A percentile compares a stretch with the other conserved stretches of the same genome.
Evolutionary conservation across 345 rosid species (phyloP).

Genomic region (Aquilaria yunnanensis): DNA sequence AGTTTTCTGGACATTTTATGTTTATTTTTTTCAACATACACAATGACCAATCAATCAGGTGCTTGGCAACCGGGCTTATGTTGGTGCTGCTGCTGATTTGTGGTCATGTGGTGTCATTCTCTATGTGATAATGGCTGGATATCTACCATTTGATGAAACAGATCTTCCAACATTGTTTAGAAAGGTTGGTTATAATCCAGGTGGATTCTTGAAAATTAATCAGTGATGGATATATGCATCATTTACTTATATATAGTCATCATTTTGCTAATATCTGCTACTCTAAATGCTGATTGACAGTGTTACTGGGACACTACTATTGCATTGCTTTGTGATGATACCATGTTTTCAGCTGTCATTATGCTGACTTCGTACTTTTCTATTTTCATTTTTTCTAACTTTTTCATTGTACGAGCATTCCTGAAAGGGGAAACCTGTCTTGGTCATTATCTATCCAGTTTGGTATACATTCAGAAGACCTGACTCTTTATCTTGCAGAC

Average conservation of each 20-base stretch:
- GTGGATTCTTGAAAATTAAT: conserved; percentile 5
- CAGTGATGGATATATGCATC: conserved; percentile 1
- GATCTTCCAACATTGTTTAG: conserved; percentile 72
- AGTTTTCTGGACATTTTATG: no score
- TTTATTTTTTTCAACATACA: no score
- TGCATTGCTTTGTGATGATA: background rate
- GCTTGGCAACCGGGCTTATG: conserved; percentile 59
- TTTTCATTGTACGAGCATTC: no score
- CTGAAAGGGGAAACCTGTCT: no score
- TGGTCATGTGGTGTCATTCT: conserved; percentile 98
- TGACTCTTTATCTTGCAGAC: no score
- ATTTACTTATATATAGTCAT: background rate
- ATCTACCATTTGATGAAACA: conserved; percentile 69
- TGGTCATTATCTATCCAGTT: no score
- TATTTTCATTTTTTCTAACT: background rate
- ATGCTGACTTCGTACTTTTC: background rate
- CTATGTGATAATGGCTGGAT: conserved; percentile 82
- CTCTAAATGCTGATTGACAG: no score
- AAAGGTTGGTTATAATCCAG: conserved; percentile 42
- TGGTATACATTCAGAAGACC: no score
- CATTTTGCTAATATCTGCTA: background rate
- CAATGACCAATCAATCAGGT: conserved; percentile 27
- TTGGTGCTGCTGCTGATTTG: conserved; percentile 86
- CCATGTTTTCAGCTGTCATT: background rate
- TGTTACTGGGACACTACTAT: background rate